Conservation (phyloP, 345 rosid genomes). For the Carallia pectinifolia region DNA sequence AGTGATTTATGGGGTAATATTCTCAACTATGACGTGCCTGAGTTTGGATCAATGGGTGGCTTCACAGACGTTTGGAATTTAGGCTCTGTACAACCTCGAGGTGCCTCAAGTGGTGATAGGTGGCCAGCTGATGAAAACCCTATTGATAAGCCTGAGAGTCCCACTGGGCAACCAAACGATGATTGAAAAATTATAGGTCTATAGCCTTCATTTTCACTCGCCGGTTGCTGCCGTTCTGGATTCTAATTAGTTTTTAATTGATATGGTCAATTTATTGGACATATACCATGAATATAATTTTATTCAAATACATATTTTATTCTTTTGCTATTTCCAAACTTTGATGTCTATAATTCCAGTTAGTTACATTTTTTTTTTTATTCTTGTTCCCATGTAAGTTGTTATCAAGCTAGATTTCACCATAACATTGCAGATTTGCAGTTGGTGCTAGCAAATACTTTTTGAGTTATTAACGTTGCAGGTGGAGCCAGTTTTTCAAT, state of each 20-base stretch:
- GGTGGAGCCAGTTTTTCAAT: slow-evolving; percentile 19
- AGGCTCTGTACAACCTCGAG: slow-evolving; percentile 44
- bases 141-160: slow-evolving; percentile 20
- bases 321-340: too few species aligned
- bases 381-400: too few species aligned
- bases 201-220: slow-evolving; percentile 13
- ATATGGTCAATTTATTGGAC: too few species aligned
- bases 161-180: slow-evolving; percentile 30
- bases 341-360: too few species aligned
- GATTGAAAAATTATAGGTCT: slow-evolving; percentile 26
- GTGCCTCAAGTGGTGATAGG: slow-evolving; percentile 38
- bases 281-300: too few species aligned
- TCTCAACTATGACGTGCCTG: slow-evolving; percentile 44
- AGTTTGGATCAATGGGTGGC: slow-evolving; percentile 40
- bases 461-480: slow-evolving; percentile 38
- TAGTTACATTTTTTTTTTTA: too few species aligned
- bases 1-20: slow-evolving; percentile 53
- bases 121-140: slow-evolving; percentile 47
- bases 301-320: too few species aligned
- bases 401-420: too few species aligned
- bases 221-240: too few species aligned
- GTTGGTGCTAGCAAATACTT: slow-evolving; percentile 11
- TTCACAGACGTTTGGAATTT: slow-evolving; percentile 76
- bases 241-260: too few species aligned
- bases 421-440: slow-evolving; percentile 1